A percentile compares a stretch with the other conserved stretches of the same genome.
Evolutionary conservation across 2,329 filamentous ascomycete species (phyloP).

Genomic region (Penicillium sp.): DNA sequence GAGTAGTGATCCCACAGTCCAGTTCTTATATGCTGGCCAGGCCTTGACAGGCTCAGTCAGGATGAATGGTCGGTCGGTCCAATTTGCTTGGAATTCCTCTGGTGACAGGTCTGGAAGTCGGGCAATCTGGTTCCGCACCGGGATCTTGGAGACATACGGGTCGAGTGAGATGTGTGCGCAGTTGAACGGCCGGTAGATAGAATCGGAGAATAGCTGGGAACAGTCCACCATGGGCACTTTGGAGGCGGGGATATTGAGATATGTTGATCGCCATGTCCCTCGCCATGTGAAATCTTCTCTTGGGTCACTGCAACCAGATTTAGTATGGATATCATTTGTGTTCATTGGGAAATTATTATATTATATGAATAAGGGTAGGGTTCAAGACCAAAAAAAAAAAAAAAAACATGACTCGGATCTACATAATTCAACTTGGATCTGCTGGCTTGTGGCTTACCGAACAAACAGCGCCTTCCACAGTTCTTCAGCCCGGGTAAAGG

Average conservation of each 20-base stretch:
- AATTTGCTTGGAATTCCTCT: slow-evolving; percentile 70
- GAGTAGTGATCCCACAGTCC: slow-evolving; percentile 69
- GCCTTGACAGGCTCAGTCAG: slow-evolving; percentile 75
- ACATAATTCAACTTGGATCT: slow-evolving; percentile 10
- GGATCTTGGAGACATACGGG: slow-evolving; percentile 70
- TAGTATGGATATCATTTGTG: slow-evolving; percentile 14
- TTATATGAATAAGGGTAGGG: neutral
- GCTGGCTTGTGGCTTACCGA: slow-evolving; percentile 61
- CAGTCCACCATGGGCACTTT: slow-evolving; percentile 66
- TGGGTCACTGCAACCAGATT: slow-evolving; percentile 28
- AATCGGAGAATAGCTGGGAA: slow-evolving; percentile 80
- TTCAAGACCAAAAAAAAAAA: slow-evolving; percentile 1
- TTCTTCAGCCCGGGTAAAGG: slow-evolving; percentile 80
- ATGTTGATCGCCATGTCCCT: slow-evolving; percentile 81
- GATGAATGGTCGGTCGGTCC: slow-evolving; percentile 82
- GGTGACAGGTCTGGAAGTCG: slow-evolving; percentile 68
- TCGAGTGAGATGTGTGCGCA: slow-evolving; percentile 73
- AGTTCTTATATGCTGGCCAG: slow-evolving; percentile 76
- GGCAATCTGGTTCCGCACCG: slow-evolving; percentile 68
- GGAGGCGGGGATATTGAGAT: slow-evolving; percentile 59
- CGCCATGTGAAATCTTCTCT: slow-evolving; percentile 62
- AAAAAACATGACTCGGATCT: neutral
- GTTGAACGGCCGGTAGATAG: slow-evolving; percentile 83
- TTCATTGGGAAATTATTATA: neutral
- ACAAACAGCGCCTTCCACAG: slow-evolving; percentile 85